Conservation (phyloP, 192 early-diverging fungal genomes). For the Coemansia sp. region DNA sequence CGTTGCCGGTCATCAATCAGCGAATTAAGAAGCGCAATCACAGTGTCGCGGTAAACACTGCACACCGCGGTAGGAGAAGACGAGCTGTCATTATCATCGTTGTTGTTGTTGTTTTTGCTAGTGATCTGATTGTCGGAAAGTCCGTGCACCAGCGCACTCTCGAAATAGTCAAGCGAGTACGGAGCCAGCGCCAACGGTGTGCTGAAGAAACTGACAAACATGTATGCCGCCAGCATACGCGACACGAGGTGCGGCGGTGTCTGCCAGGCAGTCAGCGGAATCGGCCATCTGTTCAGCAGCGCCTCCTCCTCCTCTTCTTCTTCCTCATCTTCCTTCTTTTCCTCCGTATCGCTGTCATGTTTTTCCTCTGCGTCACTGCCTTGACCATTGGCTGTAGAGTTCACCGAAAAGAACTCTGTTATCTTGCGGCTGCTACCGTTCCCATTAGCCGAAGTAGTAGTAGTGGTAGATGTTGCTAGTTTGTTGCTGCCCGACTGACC, state of each 20-base stretch:
- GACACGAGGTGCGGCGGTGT: conserved; percentile 35
- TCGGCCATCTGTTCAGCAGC: conserved; percentile 32
- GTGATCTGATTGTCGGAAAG: conserved; percentile 11
- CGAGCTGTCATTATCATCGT: neutral
- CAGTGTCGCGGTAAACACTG: conserved; percentile 42
- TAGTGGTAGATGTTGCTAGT: conserved; percentile 2
- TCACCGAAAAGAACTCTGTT: conserved; percentile 29
- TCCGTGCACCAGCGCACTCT: conserved; percentile 60
- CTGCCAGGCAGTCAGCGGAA: conserved; percentile 36
- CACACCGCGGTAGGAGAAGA: conserved; percentile 1
- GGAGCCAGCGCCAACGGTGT: conserved; percentile 67
- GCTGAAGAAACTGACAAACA: conserved; percentile 53
- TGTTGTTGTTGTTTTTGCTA: neutral
- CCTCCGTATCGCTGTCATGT: neutral
- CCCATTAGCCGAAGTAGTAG: neutral
- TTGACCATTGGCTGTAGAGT: conserved; percentile 1
- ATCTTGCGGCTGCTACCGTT: conserved; percentile 31
- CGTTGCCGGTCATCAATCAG: conserved; percentile 30
- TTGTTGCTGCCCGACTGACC: conserved; percentile 3
- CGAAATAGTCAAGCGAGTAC: conserved; percentile 79
- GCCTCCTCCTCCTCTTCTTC: conserved; percentile 21
- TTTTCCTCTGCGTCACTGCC: neutral
- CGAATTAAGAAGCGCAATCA: conserved; percentile 46
- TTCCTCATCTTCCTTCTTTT: conserved; percentile 6
- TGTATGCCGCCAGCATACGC: conserved; percentile 38